Conservation (phyloP, 345 rosid genomes). For the Lumnitzera racemosa region DNA sequence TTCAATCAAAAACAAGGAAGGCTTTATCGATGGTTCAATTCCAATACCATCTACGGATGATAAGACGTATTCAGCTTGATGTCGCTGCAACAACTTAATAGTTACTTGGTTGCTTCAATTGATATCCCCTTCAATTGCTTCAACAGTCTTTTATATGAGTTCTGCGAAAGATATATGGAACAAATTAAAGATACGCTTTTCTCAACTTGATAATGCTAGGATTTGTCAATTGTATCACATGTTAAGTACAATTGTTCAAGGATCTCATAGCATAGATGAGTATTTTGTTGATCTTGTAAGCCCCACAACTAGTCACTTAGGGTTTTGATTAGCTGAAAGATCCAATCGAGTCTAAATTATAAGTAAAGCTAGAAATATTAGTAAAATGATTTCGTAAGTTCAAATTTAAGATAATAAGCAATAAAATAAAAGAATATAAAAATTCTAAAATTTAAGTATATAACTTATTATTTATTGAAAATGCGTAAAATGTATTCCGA, state of each 20-base stretch:
- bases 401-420: no score
- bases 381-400: no score
- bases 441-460: no score
- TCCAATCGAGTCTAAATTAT: no score
- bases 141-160: not conserved
- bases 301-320: no score
- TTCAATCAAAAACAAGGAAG: not conserved
- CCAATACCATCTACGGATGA: not conserved
- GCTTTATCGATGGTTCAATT: not conserved
- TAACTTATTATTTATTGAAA: no score
- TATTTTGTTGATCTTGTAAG: no score
- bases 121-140: not conserved
- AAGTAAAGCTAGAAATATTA: no score
- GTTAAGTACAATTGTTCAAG: not conserved
- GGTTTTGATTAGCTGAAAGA: no score
- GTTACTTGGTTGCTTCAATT: not conserved
- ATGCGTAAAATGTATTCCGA: no score
- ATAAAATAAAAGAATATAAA: no score
- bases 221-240: not conserved
- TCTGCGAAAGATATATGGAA: not conserved
- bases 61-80: not conserved
- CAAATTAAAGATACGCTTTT: not conserved
- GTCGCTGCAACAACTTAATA: not conserved
- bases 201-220: not conserved
- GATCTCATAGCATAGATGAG: no score